These are phyloP conservation scores for Cyberlindnera maritima DNA, from an alignment of 805 yeast genomes.

Conservation along the genomic window DNA sequence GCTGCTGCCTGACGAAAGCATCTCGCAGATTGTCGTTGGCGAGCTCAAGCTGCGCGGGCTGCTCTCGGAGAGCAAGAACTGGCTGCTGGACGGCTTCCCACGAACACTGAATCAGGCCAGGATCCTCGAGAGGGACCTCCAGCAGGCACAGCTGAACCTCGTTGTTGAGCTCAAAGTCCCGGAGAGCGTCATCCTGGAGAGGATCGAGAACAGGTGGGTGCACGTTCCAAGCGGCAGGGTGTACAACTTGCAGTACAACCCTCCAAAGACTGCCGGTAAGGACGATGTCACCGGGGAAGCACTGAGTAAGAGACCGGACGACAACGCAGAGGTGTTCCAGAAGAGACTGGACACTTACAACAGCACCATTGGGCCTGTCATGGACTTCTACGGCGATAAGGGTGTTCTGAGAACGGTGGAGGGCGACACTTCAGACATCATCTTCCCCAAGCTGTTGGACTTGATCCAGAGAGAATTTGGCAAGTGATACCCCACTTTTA, in stretches of 20 bases:
- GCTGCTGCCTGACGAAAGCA: conserved; percentile 69
- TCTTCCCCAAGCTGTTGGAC: conserved; percentile 64
- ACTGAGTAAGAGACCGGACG: conserved; percentile 76
- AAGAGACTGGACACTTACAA: conserved; percentile 64
- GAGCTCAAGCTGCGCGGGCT: conserved; percentile 45
- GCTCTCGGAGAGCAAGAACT: conserved; percentile 41
- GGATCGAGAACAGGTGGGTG: conserved; percentile 84
- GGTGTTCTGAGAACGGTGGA: conserved; percentile 54
- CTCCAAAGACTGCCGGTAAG: conserved; percentile 76
- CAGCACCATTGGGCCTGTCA: conserved; percentile 58
- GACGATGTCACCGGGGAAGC: conserved; percentile 93
- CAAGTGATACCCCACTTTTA: background rate
- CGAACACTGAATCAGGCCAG: conserved; percentile 74
- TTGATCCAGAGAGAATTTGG: conserved; percentile 35
- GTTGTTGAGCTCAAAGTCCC: conserved; percentile 90
- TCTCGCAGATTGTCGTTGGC: conserved; percentile 54
- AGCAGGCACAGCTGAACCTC: conserved; percentile 50
- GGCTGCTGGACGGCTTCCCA: conserved; percentile 93
- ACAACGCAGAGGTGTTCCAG: conserved; percentile 69
- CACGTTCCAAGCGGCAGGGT: conserved; percentile 84
- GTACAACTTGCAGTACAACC: conserved; percentile 82
- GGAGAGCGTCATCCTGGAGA: conserved; percentile 70
- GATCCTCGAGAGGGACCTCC: conserved; percentile 46
- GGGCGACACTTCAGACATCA: conserved; percentile 83
- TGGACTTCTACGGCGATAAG: conserved; percentile 50